Conservation (phyloP, 148 eudicot species). For the Suaeda aralocaspica region DNA sequence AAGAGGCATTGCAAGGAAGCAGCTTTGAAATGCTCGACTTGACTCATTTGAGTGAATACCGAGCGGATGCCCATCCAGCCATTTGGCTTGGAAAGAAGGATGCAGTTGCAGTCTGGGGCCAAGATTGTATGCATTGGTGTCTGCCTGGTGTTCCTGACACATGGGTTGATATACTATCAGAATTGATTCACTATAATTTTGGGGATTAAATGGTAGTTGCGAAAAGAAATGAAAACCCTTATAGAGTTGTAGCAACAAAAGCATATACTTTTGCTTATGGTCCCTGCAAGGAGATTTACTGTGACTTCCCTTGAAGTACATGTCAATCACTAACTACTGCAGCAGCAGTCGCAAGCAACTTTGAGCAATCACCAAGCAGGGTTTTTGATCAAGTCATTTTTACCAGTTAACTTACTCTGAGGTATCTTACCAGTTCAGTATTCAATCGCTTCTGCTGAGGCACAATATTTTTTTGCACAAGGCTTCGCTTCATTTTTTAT, state of each 20-base stretch:
- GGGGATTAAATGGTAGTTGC: background rate
- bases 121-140: slow-evolving; percentile 99
- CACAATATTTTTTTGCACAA: no score
- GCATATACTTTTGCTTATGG: background rate
- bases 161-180: slow-evolving; percentile 76
- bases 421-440: no score
- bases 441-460: no score
- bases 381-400: background rate
- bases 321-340: background rate
- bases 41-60: slow-evolving; percentile 75
- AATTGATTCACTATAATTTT: slow-evolving; percentile 38
- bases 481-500: no score
- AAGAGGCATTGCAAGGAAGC: slow-evolving; percentile 54
- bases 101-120: slow-evolving; percentile 95
- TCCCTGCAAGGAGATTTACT: background rate
- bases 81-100: slow-evolving; percentile 91
- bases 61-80: slow-evolving; percentile 98
- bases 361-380: background rate
- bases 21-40: slow-evolving; percentile 56
- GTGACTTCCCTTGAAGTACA: background rate
- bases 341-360: background rate
- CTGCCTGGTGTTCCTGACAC: slow-evolving; percentile 95
- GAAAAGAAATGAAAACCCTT: background rate
- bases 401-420: no score
- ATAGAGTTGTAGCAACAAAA: background rate